Percentiles rank a stretch among this genome's conserved stretches.
These are phyloP conservation scores for Annulohypoxylon truncatum DNA, from an alignment of 2,329 filamentous ascomycete genomes.

Conservation along the genomic window DNA sequence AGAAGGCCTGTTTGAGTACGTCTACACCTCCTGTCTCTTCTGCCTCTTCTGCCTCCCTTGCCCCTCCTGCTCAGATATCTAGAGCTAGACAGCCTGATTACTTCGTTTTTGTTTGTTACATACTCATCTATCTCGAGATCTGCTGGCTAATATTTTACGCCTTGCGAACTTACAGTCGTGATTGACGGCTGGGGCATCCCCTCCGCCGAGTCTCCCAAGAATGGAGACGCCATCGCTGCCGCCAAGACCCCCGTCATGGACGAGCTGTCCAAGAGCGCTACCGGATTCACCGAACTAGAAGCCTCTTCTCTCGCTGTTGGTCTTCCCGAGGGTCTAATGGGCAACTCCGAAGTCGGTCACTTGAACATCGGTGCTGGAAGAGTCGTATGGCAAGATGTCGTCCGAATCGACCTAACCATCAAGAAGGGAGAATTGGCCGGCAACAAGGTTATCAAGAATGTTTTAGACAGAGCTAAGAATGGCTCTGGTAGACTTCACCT, in stretches of 20 bases:
- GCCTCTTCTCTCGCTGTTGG: constrained; percentile 96
- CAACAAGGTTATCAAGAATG: constrained; percentile 79
- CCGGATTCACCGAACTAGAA: constrained; percentile 92
- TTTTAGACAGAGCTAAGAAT: constrained; percentile 82
- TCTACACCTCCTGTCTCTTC: constrained; percentile 52
- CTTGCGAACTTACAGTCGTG: constrained; percentile 70
- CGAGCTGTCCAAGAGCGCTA: constrained; percentile 81
- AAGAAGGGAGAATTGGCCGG: constrained; percentile 84
- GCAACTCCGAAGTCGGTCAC: constrained; percentile 98
- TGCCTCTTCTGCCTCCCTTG: constrained; percentile 44
- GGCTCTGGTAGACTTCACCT: constrained; percentile 94
- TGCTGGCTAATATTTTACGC: constrained; percentile 61
- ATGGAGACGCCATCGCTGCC: constrained; percentile 95
- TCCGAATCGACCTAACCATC: constrained; percentile 93
- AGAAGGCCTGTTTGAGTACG: constrained; percentile 73
- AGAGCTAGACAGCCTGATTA: constrained; percentile 48
- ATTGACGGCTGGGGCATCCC: constrained; percentile 99
- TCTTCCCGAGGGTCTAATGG: constrained; percentile 96
- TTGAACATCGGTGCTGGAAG: constrained; percentile 97
- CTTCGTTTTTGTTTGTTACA: constrained; percentile 62
- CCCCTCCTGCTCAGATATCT: constrained; percentile 38
- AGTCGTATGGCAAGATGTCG: constrained; percentile 98
- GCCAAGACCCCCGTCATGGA: constrained; percentile 97
- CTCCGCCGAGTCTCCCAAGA: constrained; percentile 79
- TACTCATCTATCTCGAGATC: constrained; percentile 67